Evolutionary conservation across 2,329 filamentous ascomycete genomes (phyloP).

Genomic region (Xylariaceae sp.): DNA sequence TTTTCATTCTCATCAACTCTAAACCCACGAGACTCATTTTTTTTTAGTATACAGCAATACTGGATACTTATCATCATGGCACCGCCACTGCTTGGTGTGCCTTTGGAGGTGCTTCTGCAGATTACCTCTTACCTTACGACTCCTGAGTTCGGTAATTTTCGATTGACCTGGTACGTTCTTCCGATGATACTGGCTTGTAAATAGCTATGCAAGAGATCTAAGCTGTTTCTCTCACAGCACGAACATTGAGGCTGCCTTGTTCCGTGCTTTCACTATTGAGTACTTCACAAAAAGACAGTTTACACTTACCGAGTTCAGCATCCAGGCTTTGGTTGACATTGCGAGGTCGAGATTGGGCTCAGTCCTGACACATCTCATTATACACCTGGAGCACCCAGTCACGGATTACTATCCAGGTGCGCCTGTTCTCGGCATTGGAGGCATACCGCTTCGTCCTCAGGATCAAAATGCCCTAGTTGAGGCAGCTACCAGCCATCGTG

Average conservation of each 20-base stretch:
- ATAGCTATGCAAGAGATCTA: background rate
- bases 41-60: too few species aligned
- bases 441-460: background rate
- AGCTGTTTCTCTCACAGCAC: conserved; percentile 36
- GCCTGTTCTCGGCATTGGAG: too few species aligned
- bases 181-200: background rate
- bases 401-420: background rate
- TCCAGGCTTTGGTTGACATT: conserved; percentile 46
- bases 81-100: too few species aligned
- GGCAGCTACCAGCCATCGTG: conserved; percentile 24
- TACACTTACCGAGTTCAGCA: conserved; percentile 55
- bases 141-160: conserved; percentile 50
- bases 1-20: too few species aligned
- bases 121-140: conserved; percentile 53
- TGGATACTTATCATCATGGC: too few species aligned
- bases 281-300: conserved; percentile 66
- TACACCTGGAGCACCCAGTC: conserved; percentile 37
- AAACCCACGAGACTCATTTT: too few species aligned
- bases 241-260: conserved; percentile 49
- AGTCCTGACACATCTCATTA: conserved; percentile 44
- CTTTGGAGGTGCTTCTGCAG: conserved; percentile 55
- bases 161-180: conserved; percentile 38
- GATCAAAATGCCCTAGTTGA: conserved; percentile 16
- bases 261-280: conserved; percentile 53
- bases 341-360: conserved; percentile 40